Conservation (phyloP, 1,139 yeast species). For the Protomyces inundatus region DNA sequence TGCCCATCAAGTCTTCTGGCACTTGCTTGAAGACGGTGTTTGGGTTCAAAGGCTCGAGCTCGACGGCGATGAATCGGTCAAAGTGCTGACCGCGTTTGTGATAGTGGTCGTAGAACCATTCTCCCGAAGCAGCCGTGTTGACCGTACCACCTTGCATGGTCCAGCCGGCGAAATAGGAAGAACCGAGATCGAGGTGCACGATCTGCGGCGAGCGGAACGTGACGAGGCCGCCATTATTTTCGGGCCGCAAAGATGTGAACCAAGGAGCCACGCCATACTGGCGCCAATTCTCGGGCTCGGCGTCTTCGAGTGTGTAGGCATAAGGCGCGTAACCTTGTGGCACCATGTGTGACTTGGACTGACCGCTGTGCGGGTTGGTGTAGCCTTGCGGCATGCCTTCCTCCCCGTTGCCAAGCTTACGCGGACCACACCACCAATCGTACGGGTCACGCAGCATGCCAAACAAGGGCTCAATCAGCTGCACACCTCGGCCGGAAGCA, state of each 20-base stretch:
- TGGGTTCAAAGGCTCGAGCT: conserved; percentile 2
- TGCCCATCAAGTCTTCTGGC: conserved; percentile 16
- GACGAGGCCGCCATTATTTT: background rate
- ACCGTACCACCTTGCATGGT: background rate
- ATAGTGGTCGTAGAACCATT: conserved; percentile 18
- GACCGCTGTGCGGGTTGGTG: background rate
- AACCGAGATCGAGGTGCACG: conserved; percentile 19
- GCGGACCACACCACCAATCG: conserved; percentile 5
- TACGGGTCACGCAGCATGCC: conserved; percentile 22
- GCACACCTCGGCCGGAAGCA: conserved; percentile 9
- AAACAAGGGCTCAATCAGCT: conserved; percentile 23
- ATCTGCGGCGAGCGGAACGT: conserved; percentile 1
- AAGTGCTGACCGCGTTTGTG: conserved; percentile 17
- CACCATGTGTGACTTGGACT: conserved; percentile 15
- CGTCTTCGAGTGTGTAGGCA: background rate
- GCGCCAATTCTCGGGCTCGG: background rate
- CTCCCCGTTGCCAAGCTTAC: background rate
- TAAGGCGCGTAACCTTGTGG: conserved; percentile 22
- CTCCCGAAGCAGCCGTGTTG: conserved; percentile 15
- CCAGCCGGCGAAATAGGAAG: conserved; percentile 23
- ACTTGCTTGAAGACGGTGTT: conserved; percentile 2
- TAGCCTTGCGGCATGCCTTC: background rate
- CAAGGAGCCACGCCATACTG: conserved; percentile 16
- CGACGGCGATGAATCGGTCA: conserved; percentile 18
- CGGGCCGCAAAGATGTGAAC: conserved; percentile 4